Percentiles rank a stretch among this genome's conserved stretches.
These are phyloP conservation scores for Halophytophthora batemanensis DNA, from an alignment of 352 stramenopile species.

Conservation along the genomic window DNA sequence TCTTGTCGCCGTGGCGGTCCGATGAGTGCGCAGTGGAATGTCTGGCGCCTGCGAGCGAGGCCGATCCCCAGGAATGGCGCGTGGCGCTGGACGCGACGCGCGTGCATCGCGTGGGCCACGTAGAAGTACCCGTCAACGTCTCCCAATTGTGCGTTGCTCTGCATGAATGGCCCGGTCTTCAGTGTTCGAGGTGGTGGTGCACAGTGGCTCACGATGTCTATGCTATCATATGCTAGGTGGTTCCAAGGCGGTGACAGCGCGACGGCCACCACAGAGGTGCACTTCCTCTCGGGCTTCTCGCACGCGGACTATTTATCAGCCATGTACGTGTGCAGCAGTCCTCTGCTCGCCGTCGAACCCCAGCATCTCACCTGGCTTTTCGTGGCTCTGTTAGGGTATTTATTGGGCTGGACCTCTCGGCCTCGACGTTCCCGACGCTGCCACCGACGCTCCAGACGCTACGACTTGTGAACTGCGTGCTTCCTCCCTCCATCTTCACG, in stretches of 20 bases:
- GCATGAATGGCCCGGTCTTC: too few relatives aligned
- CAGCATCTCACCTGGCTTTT: too few relatives aligned
- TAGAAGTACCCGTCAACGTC: constrained; percentile 9
- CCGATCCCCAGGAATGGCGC: constrained; percentile 8
- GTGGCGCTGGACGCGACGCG: constrained; percentile 7
- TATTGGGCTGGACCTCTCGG: constrained; percentile 32
- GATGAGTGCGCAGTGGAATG: constrained; percentile 7
- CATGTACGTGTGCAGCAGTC: too few relatives aligned
- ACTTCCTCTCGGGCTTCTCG: too few relatives aligned
- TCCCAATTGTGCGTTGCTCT: neutral
- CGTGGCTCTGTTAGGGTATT: constrained; percentile 10
- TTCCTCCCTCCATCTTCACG: constrained; percentile 14
- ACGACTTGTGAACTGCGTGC: constrained; percentile 22
- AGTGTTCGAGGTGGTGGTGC: too few relatives aligned
- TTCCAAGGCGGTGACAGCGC: too few relatives aligned
- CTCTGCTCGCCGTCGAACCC: too few relatives aligned
- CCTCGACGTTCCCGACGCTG: constrained; percentile 17
- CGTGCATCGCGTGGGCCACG: constrained; percentile 3
- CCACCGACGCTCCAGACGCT: constrained; percentile 19
- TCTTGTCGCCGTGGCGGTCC: constrained; percentile 5
- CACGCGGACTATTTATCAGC: too few relatives aligned
- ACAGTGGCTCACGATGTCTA: neutral
- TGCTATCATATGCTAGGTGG: too few relatives aligned
- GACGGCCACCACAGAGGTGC: too few relatives aligned
- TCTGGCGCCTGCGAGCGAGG: neutral